Conservation (phyloP, 1,284 basidiomycete genomes). For the Cutaneotrichosporon daszewskae region DNA sequence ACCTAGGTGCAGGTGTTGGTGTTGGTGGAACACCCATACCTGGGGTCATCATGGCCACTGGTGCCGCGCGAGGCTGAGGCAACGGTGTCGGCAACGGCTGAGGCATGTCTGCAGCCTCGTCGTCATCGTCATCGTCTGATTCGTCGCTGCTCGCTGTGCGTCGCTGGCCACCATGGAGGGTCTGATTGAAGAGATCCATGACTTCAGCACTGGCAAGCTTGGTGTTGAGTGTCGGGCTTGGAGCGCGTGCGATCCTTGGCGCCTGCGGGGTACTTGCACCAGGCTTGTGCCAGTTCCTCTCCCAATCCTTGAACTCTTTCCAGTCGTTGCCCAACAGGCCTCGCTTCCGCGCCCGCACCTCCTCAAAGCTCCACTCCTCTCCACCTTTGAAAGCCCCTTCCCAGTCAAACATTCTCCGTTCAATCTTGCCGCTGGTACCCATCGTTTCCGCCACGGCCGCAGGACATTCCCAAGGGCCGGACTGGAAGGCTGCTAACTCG, state of each 20-base stretch:
- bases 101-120: slow-evolving; percentile 30
- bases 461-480: slow-evolving; percentile 37
- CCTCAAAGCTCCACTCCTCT: slow-evolving; percentile 49
- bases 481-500: slow-evolving; percentile 8
- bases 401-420: slow-evolving; percentile 47
- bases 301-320: slow-evolving; percentile 42
- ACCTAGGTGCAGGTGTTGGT: slow-evolving; percentile 36
- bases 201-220: slow-evolving; percentile 90
- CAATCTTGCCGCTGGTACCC: slow-evolving; percentile 39
- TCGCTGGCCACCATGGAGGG: slow-evolving; percentile 52
- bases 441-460: slow-evolving; percentile 37
- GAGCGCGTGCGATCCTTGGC: slow-evolving; percentile 51
- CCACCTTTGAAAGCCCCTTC: slow-evolving; percentile 41
- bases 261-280: slow-evolving; percentile 39
- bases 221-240: slow-evolving; percentile 67
- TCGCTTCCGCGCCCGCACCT: slow-evolving; percentile 43
- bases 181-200: slow-evolving; percentile 85
- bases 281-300: slow-evolving; percentile 40
- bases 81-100: slow-evolving; percentile 37
- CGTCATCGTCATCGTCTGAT: slow-evolving; percentile 49
- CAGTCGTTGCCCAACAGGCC: slow-evolving; percentile 42
- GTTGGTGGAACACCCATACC: slow-evolving; percentile 44
- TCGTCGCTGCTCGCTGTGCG: slow-evolving; percentile 25
- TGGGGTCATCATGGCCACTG: slow-evolving; percentile 35
- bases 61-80: slow-evolving; percentile 18